Conservation (phyloP, 352 stramenopile species). For the Phytophthora hybrid region DNA sequence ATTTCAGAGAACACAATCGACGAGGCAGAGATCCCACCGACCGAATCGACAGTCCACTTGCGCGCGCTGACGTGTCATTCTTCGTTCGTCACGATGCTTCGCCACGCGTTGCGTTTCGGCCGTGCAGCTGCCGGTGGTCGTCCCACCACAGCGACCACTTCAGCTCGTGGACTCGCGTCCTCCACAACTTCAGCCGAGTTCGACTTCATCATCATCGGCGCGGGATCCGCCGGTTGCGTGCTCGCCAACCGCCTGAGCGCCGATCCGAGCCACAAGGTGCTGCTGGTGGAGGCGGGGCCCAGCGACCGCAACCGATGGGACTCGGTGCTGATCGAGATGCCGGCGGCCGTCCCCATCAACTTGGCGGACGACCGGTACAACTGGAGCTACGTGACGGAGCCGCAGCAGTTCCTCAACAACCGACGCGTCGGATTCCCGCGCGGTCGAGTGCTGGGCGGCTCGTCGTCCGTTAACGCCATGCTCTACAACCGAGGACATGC, state of each 20-base stretch:
- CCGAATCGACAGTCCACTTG: conserved; percentile 7
- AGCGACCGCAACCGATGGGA: conserved; percentile 84
- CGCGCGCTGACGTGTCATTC: conserved; percentile 7
- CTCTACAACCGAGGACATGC: conserved; percentile 89
- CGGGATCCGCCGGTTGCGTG: conserved; percentile 89
- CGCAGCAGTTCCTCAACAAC: conserved; percentile 83
- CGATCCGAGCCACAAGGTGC: conserved; percentile 81
- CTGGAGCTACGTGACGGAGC: conserved; percentile 85
- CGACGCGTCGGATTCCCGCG: conserved; percentile 79
- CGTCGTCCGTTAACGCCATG: conserved; percentile 90
- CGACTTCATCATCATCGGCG: conserved; percentile 95
- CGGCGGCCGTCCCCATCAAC: conserved; percentile 84
- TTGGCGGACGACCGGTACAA: conserved; percentile 87
- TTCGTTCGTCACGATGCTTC: conserved; percentile 17
- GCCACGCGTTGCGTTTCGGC: conserved; percentile 10
- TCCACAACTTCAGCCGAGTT: conserved; percentile 45
- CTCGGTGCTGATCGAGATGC: conserved; percentile 91
- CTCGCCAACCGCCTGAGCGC: conserved; percentile 90
- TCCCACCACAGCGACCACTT: neutral
- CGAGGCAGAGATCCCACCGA: neutral
- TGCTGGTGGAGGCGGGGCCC: conserved; percentile 91
- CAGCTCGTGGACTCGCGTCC: conserved; percentile 39
- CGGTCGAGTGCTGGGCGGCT: conserved; percentile 86
- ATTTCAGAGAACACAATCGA: conserved; percentile 8
- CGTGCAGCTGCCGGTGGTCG: neutral